These are phyloP conservation scores for Thielaviopsis euricoi DNA, from an alignment of 2,329 filamentous ascomycete species.

Conservation along the genomic window DNA sequence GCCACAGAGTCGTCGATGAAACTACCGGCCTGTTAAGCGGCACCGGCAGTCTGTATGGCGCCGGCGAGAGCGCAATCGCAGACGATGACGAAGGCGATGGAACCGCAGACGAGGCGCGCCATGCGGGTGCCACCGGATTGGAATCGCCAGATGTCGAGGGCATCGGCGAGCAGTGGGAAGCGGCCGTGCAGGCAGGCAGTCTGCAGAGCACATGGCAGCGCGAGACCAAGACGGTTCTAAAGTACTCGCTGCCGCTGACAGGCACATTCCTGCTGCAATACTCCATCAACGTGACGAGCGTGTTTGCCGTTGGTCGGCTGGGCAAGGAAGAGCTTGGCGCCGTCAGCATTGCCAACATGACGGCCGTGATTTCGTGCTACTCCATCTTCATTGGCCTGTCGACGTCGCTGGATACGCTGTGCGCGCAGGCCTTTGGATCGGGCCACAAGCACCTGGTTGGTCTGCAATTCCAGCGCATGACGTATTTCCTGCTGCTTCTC, in stretches of 20 bases:
- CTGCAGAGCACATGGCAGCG: conserved; percentile 86
- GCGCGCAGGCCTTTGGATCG: conserved; percentile 84
- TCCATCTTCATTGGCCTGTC: conserved; percentile 71
- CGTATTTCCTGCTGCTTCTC: conserved; percentile 56
- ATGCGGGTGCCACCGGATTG: neutral
- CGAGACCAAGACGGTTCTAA: conserved; percentile 64
- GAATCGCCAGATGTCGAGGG: conserved; percentile 32
- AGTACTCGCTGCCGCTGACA: conserved; percentile 55
- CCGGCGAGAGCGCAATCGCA: conserved; percentile 16
- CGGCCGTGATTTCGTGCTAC: conserved; percentile 61
- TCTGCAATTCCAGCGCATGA: conserved; percentile 66
- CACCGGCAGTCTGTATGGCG: neutral
- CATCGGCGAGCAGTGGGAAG: conserved; percentile 64
- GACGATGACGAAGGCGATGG: conserved; percentile 16
- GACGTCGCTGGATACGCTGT: conserved; percentile 82
- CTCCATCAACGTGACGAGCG: conserved; percentile 65
- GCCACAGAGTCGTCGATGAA: conserved; percentile 3
- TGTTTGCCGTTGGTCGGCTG: conserved; percentile 62
- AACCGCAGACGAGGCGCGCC: conserved; percentile 5
- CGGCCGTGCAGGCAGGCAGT: conserved; percentile 62
- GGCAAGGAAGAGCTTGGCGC: conserved; percentile 43
- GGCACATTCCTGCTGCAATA: conserved; percentile 67
- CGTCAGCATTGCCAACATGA: conserved; percentile 47
- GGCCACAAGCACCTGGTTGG: conserved; percentile 80
- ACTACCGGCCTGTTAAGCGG: neutral